Evolutionary conservation across 2,329 filamentous ascomycete genomes (phyloP).

Genomic region (Onygenales sp.): DNA sequence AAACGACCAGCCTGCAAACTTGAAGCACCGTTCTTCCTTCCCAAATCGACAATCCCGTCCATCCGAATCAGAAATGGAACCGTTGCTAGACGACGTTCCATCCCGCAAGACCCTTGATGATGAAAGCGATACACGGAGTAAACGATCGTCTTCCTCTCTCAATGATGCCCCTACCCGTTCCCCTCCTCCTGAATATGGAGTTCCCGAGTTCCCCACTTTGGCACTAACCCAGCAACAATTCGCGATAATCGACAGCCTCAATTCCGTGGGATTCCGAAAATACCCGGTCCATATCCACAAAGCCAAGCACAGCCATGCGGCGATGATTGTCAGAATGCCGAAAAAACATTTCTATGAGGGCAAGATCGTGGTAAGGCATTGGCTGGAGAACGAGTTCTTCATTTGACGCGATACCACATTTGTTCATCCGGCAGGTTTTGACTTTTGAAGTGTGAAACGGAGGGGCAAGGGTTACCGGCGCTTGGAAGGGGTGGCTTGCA

Average conservation of each 20-base stretch:
- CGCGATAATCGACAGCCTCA: conserved; percentile 68
- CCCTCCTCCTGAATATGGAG: background rate
- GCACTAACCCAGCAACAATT: conserved; percentile 75
- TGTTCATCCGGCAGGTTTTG: too few species aligned
- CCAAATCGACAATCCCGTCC: background rate
- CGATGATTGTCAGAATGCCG: conserved; percentile 68
- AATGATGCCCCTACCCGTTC: background rate
- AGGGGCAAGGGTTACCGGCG: background rate
- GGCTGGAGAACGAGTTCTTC: conserved; percentile 63
- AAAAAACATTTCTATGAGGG: conserved; percentile 69
- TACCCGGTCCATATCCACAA: conserved; percentile 50
- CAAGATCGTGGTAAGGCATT: conserved; percentile 67
- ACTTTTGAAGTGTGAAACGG: too few species aligned
- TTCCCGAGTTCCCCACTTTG: conserved; percentile 42
- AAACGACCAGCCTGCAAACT: conserved; percentile 39
- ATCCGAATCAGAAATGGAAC: background rate
- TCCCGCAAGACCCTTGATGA: background rate
- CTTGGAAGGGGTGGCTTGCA: background rate
- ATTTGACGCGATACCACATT: background rate
- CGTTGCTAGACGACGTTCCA: background rate
- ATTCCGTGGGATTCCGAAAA: conserved; percentile 52
- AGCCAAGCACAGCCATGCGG: conserved; percentile 72
- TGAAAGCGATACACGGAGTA: background rate
- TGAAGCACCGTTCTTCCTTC: conserved; percentile 1
- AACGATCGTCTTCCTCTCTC: conserved; percentile 30